Evolutionary conservation across 106 monocot genomes (phyloP), one percentile per base, ranked within the genome.

Genomic region (Dendrobium huoshanense): DNA sequence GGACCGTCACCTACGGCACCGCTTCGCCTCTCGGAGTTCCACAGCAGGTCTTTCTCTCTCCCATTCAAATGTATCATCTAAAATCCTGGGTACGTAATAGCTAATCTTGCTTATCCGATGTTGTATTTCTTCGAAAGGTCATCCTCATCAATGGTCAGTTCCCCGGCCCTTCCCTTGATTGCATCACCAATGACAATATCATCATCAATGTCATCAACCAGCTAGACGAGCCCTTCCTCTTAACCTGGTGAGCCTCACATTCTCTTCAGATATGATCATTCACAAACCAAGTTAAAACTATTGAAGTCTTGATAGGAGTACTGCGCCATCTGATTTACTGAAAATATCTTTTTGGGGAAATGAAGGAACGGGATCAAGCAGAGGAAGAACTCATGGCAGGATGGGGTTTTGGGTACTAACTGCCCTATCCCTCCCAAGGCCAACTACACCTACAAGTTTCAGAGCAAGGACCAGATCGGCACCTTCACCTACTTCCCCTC

Each of bases 341-440:
- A 51, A 51, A 51, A 15, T 51, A 13, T 10, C 2, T 37, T 25
- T 37, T n/a, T 51, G 37, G 25, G 25, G 13, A 65, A 33, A 33
- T 18, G 75, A 61, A 93, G 93, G 91, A 88, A 98, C 27, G 98
- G 98, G 73, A 92, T 98, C 78, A 98, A 98, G 75, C 98, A 98
- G 87, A 89, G 98, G 87, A 98, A 98, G 85, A 95, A 98, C 81
- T 98, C 95, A 3, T 98, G 98, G 98, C 98, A 98, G 49, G 98
- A 98, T 82, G 98, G 98, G 61, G 95, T 98, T 2, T 67, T 89
- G 42, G 98, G 98, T 40, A 98, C 98, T 3, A 98, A 98, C 85
- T 98, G 98, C 83, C 90, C 95, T 2, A 91, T 98, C n/a, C 91
- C 91, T 1, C 88, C 98, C 0, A 81, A 82, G 5, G 65, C 82